Evolutionary conservation across 1,284 basidiomycete species (phyloP).

Genomic region (Ganoderma boninense): DNA sequence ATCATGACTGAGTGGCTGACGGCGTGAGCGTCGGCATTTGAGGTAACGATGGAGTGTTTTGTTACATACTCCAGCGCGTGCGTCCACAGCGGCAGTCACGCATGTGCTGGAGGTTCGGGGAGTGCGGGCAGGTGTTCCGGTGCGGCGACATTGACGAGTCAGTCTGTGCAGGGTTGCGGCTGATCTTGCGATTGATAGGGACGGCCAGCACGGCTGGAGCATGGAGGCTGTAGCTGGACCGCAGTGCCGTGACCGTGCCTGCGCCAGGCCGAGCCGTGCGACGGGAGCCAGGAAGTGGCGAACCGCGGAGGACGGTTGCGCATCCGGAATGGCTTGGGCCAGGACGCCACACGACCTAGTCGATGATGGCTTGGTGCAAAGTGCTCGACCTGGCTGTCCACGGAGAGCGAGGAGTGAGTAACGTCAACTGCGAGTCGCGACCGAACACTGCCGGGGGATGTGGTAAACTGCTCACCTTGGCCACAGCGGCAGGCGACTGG

Average conservation of each 20-base stretch:
- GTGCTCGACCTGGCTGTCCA: not conserved
- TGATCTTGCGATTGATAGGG: conserved; percentile 7
- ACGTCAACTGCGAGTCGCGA: too few relatives aligned
- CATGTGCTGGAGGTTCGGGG: not conserved
- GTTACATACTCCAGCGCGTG: not conserved
- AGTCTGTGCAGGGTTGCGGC: not conserved
- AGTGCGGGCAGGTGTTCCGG: conserved; percentile 11
- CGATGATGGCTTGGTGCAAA: not conserved
- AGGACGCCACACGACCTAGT: not conserved
- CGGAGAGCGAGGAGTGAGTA: not conserved
- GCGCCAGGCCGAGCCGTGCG: not conserved
- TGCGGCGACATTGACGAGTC: not conserved
- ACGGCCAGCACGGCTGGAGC: not conserved
- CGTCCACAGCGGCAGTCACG: not conserved
- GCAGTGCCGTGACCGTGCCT: not conserved
- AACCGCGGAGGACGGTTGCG: not conserved
- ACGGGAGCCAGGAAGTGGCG: not conserved
- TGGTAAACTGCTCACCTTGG: not conserved
- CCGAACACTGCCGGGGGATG: too few relatives aligned
- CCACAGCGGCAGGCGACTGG: not conserved
- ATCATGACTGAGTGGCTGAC: not conserved
- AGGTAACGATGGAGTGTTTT: conserved; percentile 7
- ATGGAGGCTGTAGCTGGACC: not conserved
- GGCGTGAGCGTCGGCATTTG: not conserved
- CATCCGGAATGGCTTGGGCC: not conserved